A percentile compares a stretch with the other conserved stretches of the same genome.
Conservation (phyloP, 352 stramenopile genomes). For the Phytophthora nicotianae region DNA sequence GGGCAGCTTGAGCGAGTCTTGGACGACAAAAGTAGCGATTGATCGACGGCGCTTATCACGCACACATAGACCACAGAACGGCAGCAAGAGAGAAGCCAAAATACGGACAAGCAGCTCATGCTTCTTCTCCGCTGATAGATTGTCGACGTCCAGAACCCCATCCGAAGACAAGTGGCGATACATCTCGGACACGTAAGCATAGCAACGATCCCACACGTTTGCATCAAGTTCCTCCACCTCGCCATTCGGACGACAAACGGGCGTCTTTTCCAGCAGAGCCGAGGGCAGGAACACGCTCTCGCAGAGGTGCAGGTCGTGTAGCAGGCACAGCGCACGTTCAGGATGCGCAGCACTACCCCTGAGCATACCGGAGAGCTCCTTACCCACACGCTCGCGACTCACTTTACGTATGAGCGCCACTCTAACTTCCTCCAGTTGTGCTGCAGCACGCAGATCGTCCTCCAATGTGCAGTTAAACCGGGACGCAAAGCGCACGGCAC, state of each 20-base stretch:
- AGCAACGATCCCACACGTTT: conserved; percentile 46
- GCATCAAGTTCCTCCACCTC: conserved; percentile 20
- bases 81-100: conserved; percentile 62
- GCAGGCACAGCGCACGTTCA: conserved; percentile 53
- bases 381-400: conserved; percentile 79
- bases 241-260: conserved; percentile 38
- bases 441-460: conserved; percentile 76
- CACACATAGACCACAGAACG: conserved; percentile 54
- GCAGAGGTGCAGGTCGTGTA: conserved; percentile 63
- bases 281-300: conserved; percentile 60
- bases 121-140: conserved; percentile 43
- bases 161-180: conserved; percentile 33
- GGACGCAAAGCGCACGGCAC: conserved; percentile 96
- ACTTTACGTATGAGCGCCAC: conserved; percentile 77
- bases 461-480: conserved; percentile 94
- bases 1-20: conserved; percentile 69
- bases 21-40: conserved; percentile 55
- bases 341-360: conserved; percentile 67
- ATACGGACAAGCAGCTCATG: conserved; percentile 57
- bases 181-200: conserved; percentile 51
- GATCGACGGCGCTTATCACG: conserved; percentile 57
- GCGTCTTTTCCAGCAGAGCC: conserved; percentile 35
- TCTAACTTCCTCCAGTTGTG: conserved; percentile 56
- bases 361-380: conserved; percentile 75
- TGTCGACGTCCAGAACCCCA: conserved; percentile 37